Evolutionary conservation across 2,329 filamentous ascomycete species (phyloP), one percentile per base, ranked within the genome.

Genomic region (Lecanosticta acicola): DNA sequence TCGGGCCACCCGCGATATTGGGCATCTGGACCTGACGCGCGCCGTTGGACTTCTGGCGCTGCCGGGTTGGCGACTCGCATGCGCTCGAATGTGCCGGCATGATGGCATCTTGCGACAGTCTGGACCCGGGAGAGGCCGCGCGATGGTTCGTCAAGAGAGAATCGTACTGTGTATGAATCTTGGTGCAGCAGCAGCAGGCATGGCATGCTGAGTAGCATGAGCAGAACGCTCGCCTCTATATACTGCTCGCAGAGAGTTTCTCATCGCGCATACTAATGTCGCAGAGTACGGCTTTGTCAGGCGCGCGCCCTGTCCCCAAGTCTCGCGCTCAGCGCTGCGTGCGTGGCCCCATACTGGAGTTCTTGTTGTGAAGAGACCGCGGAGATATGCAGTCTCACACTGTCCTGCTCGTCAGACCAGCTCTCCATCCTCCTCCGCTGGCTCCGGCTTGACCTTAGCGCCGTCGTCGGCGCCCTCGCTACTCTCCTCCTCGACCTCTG

Each of bases 161-260:
- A n/a, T n/a, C n/a, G n/a, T n/a, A n/a, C n/a, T n/a, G n/a, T n/a
- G n/a, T n/a, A n/a, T n/a, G n/a, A n/a, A n/a, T n/a, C n/a, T n/a
- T n/a, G n/a, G n/a, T n/a, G n/a, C n/a, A n/a, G n/a, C n/a, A n/a
- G n/a, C n/a, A n/a, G n/a, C n/a, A n/a, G n/a, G n/a, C n/a, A n/a
- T n/a, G n/a, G n/a, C 41, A 47, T 50, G 7, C 40, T 20, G 7
- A 43, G 48, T 17, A 50, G 18, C 13, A 50, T n/a, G 17, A 50
- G 43, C 3, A 41, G 41, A 68, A 71, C 71, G 49, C 71, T 71
- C 39, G 69, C 67, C 59, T 73, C 69, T 18, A 74, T 74, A n/a
- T n/a, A n/a, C n/a, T n/a, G n/a, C n/a, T n/a, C n/a, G n/a, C n/a
- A n/a, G n/a, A n/a, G n/a, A n/a, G n/a, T n/a, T n/a, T n/a, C n/a